phyloP scores from a whole-genome alignment of 345 rosid species.

The Eucalyptus tenuipes region DNA sequence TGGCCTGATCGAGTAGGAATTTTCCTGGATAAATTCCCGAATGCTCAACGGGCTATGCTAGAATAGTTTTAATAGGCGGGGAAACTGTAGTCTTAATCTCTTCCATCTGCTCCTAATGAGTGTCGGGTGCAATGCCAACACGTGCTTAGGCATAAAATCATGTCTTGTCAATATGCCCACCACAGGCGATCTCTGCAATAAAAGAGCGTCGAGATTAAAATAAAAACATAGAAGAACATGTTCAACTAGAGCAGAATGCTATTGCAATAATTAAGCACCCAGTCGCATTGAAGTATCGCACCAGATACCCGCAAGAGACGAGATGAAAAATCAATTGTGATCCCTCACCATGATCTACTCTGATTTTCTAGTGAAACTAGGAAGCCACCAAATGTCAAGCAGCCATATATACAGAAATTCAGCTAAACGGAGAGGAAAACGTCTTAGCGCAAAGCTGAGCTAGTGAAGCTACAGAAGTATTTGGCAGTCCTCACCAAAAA shows the following conservation, averaged over 20 bases:
- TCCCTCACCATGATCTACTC: background rate
- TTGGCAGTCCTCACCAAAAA: background rate
- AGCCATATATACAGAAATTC: background rate
- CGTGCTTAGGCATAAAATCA: constrained; percentile 90
- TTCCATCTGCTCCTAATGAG: constrained; percentile 55
- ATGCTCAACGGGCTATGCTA: background rate
- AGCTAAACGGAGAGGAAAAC: background rate
- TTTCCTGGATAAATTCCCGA: background rate
- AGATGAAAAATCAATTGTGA: background rate
- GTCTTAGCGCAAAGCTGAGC: background rate
- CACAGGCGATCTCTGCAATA: constrained; percentile 62
- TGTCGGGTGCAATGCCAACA: constrained; percentile 57
- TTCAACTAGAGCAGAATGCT: background rate
- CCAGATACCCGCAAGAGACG: background rate
- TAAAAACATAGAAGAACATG: background rate
- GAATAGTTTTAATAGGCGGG: constrained; percentile 5
- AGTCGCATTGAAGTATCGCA: background rate
- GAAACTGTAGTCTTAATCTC: constrained; percentile 47
- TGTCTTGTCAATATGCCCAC: constrained; percentile 86
- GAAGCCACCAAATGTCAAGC: background rate
- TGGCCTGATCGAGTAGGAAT: background rate
- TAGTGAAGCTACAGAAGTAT: background rate
- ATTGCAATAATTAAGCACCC: background rate
- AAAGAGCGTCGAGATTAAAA: background rate
- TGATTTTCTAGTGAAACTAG: background rate